Base-by-base conservation (phyloP, 805 yeast genomes). In the Priceomyces melissophilus region DNA sequence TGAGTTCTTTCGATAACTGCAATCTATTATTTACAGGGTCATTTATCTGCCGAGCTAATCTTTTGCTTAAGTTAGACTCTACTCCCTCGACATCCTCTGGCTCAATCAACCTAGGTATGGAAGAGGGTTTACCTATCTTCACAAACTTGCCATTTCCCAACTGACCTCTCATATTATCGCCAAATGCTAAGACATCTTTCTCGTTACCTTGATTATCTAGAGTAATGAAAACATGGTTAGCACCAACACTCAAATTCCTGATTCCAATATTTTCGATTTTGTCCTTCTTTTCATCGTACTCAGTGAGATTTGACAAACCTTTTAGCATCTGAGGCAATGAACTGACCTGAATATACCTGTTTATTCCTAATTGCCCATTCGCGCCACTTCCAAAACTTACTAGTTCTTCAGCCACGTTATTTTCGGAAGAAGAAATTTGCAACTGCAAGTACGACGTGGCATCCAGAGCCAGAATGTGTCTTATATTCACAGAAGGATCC, bases 321-420 rank as follows among this genome's bases (percentile, higher is more conserved):
- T 74, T 73, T 44, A 90, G 57, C 32, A 76, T 75, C 13, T 75
- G 65, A 5, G 96, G 96, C 35, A 73, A 73, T 13, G 78, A 67
- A 54, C 82, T 85, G 12, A 86, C 82, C 59, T 89, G 96, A 28
- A 82, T 65, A 58, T 73, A 89, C 41, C 82, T 73, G 11, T 87
- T 88, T 34, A 78, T 76, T 16, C 97, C 99, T 41, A 89, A 69
- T 62, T 88, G 95, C 12, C 98, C 99, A 52, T 78, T 75, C 39
- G 84, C 58, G 4, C 97, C 96, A 53, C 81, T 81, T 14, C 99
- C 99, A 67, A 89, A 82, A 2, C 87, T 72, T 48, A 84, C 69
- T 36, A 75, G 38, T 28, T 45, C 40, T 11, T 44, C 40, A 30
- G 46, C 41, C 8, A 10, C 23, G 25, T 20, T 8, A n/a, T 42